Base-by-base conservation (phyloP, 352 stramenopile genomes). In the Pseudoperonospora humuli region DNA sequence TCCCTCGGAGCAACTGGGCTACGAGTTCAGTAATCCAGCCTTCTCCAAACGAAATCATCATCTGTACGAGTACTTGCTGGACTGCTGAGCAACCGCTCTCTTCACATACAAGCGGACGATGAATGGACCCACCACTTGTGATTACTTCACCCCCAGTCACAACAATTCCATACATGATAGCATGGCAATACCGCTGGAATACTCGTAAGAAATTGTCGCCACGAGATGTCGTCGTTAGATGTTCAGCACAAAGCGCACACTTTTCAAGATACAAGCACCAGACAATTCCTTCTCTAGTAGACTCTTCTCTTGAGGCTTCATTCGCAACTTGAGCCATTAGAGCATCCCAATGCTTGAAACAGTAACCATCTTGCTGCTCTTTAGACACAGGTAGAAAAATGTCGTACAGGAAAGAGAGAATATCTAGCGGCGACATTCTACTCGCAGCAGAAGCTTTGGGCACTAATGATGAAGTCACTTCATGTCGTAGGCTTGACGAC, bases 81-180 rank as follows among this genome's bases (percentile, higher is more conserved):
- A 73, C 46, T 13, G 8, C 13, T 14, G 23, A 15, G 10, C 61
- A 37, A 45, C 73, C 60, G 15, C 39, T 38, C 11, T 62, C 49
- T 3, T 19, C 23, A 9, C 15, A 11, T 14, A 70, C 45, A 19
- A 80, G 39, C 5, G 6, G 32, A 6, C 34, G 24, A 11, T 41
- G 44, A 24, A 56, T 43, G 10, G 3, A 18, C 6, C 37, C 57
- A n/a, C 54, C 52, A 44, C 60, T 76, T 20, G 65, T 64, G 36
- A 80, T 67, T 8, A 54, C 43, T n/a, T 39, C 52, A 1, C 60
- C 69, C n/a, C 62, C 56, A 32, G 24, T 64, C 6, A 26, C 39
- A 45, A 76, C 7, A 20, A 71, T 35, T 13, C 15, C n/a, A 18
- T 39, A 14, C 25, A 67, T 42, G 19, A 67, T 50, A 9, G 9